Conservation (phyloP, 2,329 filamentous ascomycete genomes). For the Coniochaeta sp. region DNA sequence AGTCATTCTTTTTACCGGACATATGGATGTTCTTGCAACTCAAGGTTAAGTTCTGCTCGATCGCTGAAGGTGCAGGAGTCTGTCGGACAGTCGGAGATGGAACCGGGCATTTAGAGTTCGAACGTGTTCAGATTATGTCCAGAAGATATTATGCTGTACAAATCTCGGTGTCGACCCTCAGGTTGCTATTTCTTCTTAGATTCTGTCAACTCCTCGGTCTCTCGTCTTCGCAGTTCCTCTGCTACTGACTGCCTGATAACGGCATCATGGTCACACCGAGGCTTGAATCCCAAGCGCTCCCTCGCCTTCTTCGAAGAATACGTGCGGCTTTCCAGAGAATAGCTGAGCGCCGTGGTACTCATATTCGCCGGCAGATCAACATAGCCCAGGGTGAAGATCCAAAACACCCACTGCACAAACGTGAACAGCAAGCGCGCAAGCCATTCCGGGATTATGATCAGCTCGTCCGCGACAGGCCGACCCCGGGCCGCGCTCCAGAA, state of each 20-base stretch:
- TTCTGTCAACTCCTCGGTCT: background rate
- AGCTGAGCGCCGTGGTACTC: background rate
- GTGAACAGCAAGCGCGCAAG: background rate
- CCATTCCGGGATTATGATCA: background rate
- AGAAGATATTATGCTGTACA: too few species aligned
- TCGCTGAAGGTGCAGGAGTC: too few species aligned
- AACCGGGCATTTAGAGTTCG: too few species aligned
- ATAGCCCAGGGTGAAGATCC: background rate
- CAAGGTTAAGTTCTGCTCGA: too few species aligned
- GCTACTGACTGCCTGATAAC: background rate
- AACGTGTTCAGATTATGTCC: too few species aligned
- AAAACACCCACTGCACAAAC: background rate
- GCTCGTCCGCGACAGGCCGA: background rate
- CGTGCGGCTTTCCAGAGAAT: background rate
- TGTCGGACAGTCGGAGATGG: too few species aligned
- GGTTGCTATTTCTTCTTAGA: background rate
- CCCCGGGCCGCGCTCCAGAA: slow-evolving; percentile 16
- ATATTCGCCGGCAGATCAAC: background rate
- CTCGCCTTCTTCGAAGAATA: background rate
- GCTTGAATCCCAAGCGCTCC: background rate
- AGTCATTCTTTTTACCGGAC: too few species aligned
- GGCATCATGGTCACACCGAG: background rate
- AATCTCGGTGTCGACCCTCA: too few species aligned
- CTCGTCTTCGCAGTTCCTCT: background rate
- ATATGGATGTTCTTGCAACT: too few species aligned